These are phyloP conservation scores for Syzygium grande DNA, from an alignment of 345 rosid genomes.

Conservation along the genomic window DNA sequence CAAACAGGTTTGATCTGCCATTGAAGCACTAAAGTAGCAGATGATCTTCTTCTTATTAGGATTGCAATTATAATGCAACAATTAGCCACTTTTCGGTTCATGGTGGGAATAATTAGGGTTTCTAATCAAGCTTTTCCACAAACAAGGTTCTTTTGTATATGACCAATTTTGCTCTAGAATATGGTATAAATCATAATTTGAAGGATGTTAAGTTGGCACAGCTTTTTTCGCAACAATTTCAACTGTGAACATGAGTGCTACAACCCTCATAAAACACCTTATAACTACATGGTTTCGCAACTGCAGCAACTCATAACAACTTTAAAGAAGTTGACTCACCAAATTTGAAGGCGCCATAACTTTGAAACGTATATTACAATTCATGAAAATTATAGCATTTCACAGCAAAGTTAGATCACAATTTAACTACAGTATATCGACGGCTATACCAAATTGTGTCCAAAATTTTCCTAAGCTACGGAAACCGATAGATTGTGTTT, in stretches of 20 bases:
- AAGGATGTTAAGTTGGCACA: not conserved
- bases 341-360: not conserved
- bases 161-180: not conserved
- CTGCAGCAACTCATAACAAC: not conserved
- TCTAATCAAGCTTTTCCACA: not conserved
- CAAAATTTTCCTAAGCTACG: not conserved
- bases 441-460: not conserved
- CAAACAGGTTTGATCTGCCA: not conserved
- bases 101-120: not conserved
- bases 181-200: not conserved
- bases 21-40: not conserved
- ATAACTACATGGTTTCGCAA: not conserved
- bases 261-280: not conserved
- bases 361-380: too few species aligned
- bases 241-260: not conserved
- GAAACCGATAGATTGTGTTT: not conserved
- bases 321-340: not conserved
- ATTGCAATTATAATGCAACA: slow-evolving; percentile 9
- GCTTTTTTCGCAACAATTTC: not conserved
- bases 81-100: slow-evolving; percentile 1
- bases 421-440: not conserved
- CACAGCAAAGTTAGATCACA: not conserved
- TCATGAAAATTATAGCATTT: not conserved
- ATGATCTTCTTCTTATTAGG: not conserved
- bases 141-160: not conserved